Conservation (phyloP, 176 grass and related monocot genomes). For the Triticum dicoccoides region DNA sequence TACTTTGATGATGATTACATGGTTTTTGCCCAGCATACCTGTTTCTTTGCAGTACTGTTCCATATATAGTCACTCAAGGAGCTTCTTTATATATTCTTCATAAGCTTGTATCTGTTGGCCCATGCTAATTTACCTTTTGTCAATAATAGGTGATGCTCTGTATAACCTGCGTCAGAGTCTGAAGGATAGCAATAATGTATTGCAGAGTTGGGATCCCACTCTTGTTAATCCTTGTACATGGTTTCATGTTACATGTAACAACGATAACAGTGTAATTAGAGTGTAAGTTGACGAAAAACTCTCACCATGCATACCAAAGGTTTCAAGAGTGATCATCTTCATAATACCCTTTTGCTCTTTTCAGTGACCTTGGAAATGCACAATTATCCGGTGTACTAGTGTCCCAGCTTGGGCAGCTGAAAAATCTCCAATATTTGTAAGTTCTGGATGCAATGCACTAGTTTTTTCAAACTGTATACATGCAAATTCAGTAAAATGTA, state of each 20-base stretch:
- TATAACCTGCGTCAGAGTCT: conserved; percentile 55
- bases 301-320: not conserved
- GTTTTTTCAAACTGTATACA: not conserved
- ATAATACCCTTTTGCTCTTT: not conserved
- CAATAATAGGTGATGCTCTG: conserved; percentile 65
- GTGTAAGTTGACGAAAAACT: conserved; percentile 47
- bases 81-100: not conserved
- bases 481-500: not conserved
- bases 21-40: not conserved
- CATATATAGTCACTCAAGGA: not conserved
- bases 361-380: conserved; percentile 82
- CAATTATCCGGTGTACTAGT: conserved; percentile 64
- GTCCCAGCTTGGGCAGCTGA: conserved; percentile 56
- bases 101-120: not conserved
- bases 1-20: not conserved
- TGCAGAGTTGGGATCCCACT: conserved; percentile 77
- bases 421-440: conserved; percentile 86
- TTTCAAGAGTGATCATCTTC: not conserved
- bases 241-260: conserved; percentile 82
- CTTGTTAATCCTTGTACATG: conserved; percentile 80
- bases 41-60: not conserved
- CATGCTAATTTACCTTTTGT: not conserved
- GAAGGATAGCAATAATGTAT: conserved; percentile 52
- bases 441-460: conserved; percentile 28
- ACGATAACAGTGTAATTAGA: conserved; percentile 65